Percentiles rank a stretch among this genome's conserved stretches.
phyloP scores from a whole-genome alignment of 257 asterid species.

The Plantago elongata region DNA sequence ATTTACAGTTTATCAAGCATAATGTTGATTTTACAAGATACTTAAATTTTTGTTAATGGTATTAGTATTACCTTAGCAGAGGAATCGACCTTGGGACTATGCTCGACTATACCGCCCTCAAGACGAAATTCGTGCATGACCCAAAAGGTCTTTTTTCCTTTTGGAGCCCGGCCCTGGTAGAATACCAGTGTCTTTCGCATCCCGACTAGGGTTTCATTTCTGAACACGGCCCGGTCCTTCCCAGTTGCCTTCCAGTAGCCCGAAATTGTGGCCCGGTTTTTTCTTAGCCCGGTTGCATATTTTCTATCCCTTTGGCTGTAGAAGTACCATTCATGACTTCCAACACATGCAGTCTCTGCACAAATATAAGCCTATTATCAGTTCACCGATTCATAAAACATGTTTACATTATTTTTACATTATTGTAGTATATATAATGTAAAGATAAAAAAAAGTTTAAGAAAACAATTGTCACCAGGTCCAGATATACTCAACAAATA shows the following conservation, averaged over 20 bases:
- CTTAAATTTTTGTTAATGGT: too few relatives aligned
- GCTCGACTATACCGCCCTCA: constrained; percentile 35
- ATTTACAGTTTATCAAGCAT: too few relatives aligned
- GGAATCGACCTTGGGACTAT: constrained; percentile 33
- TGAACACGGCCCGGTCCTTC: constrained; percentile 53
- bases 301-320: constrained; percentile 79
- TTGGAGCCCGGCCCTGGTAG: constrained; percentile 90
- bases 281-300: constrained; percentile 79
- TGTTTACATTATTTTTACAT: too few relatives aligned
- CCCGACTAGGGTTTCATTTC: constrained; percentile 58
- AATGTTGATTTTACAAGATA: too few relatives aligned
- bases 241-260: constrained; percentile 99
- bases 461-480: background rate
- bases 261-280: constrained; percentile 76
- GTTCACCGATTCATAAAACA: too few relatives aligned
- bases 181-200: constrained; percentile 89
- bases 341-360: constrained; percentile 71
- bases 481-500: background rate
- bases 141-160: constrained; percentile 80
- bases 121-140: constrained; percentile 92
- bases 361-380: too few relatives aligned
- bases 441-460: background rate
- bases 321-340: constrained; percentile 78
- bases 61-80: constrained; percentile 44
- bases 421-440: too few relatives aligned